phyloP scores from a whole-genome alignment of 139 green algal genomes.

The Deuterostichococcus epilithicus region DNA sequence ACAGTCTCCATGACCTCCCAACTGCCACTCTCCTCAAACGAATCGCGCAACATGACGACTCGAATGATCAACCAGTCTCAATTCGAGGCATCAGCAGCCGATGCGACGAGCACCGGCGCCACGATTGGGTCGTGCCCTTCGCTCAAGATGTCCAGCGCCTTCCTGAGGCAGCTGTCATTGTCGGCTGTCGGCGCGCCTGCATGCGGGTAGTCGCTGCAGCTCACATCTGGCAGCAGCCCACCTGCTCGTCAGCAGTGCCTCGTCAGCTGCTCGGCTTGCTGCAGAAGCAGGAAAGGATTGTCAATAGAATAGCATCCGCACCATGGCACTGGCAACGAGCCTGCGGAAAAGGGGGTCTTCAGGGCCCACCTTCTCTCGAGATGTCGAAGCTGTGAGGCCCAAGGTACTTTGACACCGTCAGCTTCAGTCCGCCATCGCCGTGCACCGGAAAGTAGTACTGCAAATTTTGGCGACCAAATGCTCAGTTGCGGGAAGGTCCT shows the following conservation, averaged over 20 bases:
- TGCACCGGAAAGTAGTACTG: conserved; percentile 65
- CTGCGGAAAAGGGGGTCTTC: not conserved
- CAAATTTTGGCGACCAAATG: too few relatives aligned
- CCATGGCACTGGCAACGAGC: not conserved
- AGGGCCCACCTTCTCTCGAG: not conserved
- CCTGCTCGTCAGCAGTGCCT: conserved; percentile 9
- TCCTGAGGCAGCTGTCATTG: conserved; percentile 15
- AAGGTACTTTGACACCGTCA: conserved; percentile 68
- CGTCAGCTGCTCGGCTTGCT: not conserved
- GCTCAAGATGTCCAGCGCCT: conserved; percentile 3
- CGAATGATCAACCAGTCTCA: too few relatives aligned
- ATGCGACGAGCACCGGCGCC: not conserved
- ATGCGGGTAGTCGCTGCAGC: conserved; percentile 39
- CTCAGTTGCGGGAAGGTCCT: not conserved
- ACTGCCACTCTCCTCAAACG: too few relatives aligned
- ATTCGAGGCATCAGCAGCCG: not conserved
- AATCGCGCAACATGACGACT: too few relatives aligned
- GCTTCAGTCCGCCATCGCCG: conserved; percentile 54
- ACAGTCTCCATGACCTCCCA: too few relatives aligned
- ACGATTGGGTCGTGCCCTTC: not conserved
- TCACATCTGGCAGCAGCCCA: conserved; percentile 33
- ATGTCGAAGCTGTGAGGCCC: conserved; percentile 30
- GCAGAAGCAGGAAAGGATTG: not conserved
- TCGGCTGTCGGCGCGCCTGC: conserved; percentile 9
- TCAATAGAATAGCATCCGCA: conserved; percentile 19